A percentile compares a stretch with the other conserved stretches of the same genome.
Evolutionary conservation across 2,329 filamentous ascomycete genomes (phyloP).

Genomic region (Pseudogymnoascus sp.): DNA sequence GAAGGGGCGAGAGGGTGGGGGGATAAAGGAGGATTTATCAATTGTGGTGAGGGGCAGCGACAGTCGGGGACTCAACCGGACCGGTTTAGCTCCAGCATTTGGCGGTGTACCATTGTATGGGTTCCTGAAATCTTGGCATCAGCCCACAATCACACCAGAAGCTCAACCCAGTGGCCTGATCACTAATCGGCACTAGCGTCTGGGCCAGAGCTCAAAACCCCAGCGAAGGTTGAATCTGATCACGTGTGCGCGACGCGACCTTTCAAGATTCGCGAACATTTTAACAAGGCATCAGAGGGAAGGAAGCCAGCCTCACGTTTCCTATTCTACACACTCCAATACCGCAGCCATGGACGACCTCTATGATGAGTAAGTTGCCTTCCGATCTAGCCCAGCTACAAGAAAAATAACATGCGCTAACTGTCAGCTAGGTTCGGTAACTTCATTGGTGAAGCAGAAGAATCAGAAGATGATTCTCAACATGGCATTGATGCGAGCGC

Average conservation of each 20-base stretch:
- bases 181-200: background rate
- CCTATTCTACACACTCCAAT: background rate
- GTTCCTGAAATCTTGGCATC: slow-evolving; percentile 2
- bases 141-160: background rate
- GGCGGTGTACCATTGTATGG: slow-evolving; percentile 2
- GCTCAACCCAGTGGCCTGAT: background rate
- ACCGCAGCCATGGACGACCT: slow-evolving; percentile 72
- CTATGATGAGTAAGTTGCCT: slow-evolving; percentile 72
- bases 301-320: slow-evolving; percentile 7
- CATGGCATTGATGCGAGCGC: slow-evolving; percentile 65
- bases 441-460: slow-evolving; percentile 89
- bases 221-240: background rate
- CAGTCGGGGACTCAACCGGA: background rate
- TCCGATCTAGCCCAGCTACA: slow-evolving; percentile 7
- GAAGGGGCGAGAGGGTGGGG: slow-evolving; percentile 4
- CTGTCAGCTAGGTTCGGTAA: slow-evolving; percentile 71
- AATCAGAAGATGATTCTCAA: slow-evolving; percentile 80
- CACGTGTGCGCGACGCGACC: slow-evolving; percentile 3
- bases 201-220: background rate
- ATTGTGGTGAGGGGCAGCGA: slow-evolving; percentile 9
- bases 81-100: background rate
- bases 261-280: slow-evolving; percentile 8
- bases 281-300: slow-evolving; percentile 6
- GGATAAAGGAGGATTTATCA: slow-evolving; percentile 11
- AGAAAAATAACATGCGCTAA: slow-evolving; percentile 14